Evolutionary conservation across 352 stramenopile genomes (phyloP), one percentile per base, ranked within the genome.

Genomic region (Globisporangium uncinulatum): DNA sequence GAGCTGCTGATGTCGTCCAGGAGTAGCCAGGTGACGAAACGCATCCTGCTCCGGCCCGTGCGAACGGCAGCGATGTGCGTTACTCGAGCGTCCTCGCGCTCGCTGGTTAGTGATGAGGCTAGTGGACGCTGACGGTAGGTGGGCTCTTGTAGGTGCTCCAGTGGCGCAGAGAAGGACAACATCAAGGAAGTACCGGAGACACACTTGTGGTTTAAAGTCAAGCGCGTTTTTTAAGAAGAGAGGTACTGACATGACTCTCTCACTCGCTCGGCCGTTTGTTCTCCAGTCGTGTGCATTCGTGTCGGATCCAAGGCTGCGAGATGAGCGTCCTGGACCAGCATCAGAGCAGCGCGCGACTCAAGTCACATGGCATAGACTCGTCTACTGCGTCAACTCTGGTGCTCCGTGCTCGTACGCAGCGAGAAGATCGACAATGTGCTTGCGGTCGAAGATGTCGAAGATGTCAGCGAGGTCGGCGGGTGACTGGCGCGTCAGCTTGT

Each of bases 1-100:
- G 79, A 90, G 54, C 83, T 66, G 44, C 63, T 90, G 60, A 77
- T 76, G 20, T 76, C 76, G 24, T 85, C 74, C 8, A 88, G 80
- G 80, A 79, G 67, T 10, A 76, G 58, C 11, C 78, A 88, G 62
- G 80, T 90, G 11, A 71, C 67, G 17, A 88, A 83, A 57, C 61
- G 78, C n/a, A 83, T 90, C 34, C 51, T 83, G 45, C 59, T 90
- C 31, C 76, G 73, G 3, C 20, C 56, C 15, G 41, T 45, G 15
- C 34, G 17, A n/a, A 2, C n/a, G 9, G n/a, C 43, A 48, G 6
- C 43, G 8, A 48, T n/a, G 43, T 48, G 43, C n/a, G 43, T 31
- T 9, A 13, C n/a, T 34, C 5, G 54, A 46, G 59, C 37, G 20
- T 6, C 15, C 14, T n/a, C 24, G 6, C 21, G 36, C 4, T 29